A percentile compares a stretch with the other conserved stretches of the same genome.
Evolutionary conservation across 2,329 filamentous ascomycete genomes (phyloP).

Genomic region (Aspergillus sp.): DNA sequence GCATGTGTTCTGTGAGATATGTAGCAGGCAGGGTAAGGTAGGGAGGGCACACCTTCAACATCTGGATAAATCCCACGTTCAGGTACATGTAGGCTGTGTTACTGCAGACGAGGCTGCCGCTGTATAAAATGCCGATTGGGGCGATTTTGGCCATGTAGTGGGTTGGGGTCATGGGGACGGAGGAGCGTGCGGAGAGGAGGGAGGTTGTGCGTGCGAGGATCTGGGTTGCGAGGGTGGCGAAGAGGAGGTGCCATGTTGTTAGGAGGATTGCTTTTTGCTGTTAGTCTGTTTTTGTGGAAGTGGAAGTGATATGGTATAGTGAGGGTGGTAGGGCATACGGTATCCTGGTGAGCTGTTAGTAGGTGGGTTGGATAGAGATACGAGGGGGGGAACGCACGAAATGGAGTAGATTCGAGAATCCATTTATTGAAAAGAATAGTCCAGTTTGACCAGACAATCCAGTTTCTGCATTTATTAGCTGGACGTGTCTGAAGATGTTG

Average conservation of each 20-base stretch:
- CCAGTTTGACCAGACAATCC: slow-evolving; percentile 22
- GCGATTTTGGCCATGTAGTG: slow-evolving; percentile 88
- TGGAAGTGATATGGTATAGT: neutral
- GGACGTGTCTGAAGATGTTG: neutral
- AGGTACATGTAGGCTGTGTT: slow-evolving; percentile 94
- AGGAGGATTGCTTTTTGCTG: slow-evolving; percentile 56
- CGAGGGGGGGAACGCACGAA: slow-evolving; percentile 57
- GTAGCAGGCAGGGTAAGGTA: neutral
- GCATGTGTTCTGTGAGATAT: no score
- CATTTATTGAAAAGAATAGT: slow-evolving; percentile 96
- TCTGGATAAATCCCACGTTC: slow-evolving; percentile 94
- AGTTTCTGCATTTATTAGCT: slow-evolving; percentile 11
- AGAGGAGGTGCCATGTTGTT: slow-evolving; percentile 88
- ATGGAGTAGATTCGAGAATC: slow-evolving; percentile 79
- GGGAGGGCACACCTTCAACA: slow-evolving; percentile 76
- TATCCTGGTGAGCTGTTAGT: slow-evolving; percentile 12
- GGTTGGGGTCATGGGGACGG: slow-evolving; percentile 87
- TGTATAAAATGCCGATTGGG: slow-evolving; percentile 92
- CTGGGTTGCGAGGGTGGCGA: slow-evolving; percentile 90
- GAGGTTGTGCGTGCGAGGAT: slow-evolving; percentile 81
- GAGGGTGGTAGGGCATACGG: slow-evolving; percentile 10
- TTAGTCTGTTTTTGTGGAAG: neutral
- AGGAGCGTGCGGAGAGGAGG: slow-evolving; percentile 84
- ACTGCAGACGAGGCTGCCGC: slow-evolving; percentile 88
- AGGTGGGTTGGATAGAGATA: neutral